phyloP scores from a whole-genome alignment of 257 asterid genomes.

The Nicotiana benthamiana region DNA sequence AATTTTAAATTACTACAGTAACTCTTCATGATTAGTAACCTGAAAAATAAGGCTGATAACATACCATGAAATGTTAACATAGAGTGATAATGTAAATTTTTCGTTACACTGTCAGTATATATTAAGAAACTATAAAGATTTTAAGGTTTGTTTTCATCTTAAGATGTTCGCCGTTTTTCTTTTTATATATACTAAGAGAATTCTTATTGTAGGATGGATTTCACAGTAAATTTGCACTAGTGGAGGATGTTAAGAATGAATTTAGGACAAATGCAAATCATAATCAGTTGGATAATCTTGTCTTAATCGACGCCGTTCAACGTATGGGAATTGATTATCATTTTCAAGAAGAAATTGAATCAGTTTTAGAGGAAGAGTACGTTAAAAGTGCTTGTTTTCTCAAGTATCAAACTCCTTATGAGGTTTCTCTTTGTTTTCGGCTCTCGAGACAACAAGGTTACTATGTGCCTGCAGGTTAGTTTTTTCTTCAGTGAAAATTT shows the following conservation, averaged over 20 bases:
- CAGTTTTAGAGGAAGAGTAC: constrained; percentile 12
- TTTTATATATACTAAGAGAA: too few species aligned
- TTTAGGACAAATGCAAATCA: constrained; percentile 1
- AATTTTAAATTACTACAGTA: too few species aligned
- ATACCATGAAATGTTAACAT: too few species aligned
- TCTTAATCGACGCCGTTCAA: constrained; percentile 30
- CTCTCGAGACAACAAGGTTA: constrained; percentile 39
- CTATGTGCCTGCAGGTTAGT: constrained; percentile 25
- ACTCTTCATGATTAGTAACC: too few species aligned
- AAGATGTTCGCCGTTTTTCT: too few species aligned
- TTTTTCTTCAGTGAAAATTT: not conserved
- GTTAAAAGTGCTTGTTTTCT: not conserved
- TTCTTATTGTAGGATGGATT: too few species aligned
- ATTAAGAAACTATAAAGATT: too few species aligned
- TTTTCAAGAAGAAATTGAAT: constrained; percentile 24
- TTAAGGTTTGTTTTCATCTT: too few species aligned
- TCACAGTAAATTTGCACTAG: too few species aligned
- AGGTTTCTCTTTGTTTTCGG: constrained; percentile 36
- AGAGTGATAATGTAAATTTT: too few species aligned
- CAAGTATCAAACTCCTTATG: constrained; percentile 6
- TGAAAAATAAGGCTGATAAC: too few species aligned
- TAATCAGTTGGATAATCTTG: constrained; percentile 10
- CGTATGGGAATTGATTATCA: constrained; percentile 26
- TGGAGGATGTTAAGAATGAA: constrained; percentile 11
- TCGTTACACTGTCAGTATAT: too few species aligned